Percentiles rank a stretch among this genome's conserved stretches.
These are phyloP conservation scores for Pyrenopolyporus hunteri DNA, from an alignment of 495 filamentous ascomycete genomes.

Conservation along the genomic window DNA sequence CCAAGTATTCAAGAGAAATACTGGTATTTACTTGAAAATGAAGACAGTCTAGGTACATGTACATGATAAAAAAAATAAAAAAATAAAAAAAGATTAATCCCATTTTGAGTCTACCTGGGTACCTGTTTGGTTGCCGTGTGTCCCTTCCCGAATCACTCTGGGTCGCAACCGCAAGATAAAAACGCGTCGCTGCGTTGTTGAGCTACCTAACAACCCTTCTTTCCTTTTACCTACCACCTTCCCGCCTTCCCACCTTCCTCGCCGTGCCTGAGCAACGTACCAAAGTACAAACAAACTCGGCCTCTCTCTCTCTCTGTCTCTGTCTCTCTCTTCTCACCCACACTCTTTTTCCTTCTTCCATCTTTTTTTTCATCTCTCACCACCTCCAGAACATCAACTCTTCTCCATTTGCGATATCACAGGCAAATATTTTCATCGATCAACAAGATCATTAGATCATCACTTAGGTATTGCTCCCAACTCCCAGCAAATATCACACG, in stretches of 20 bases:
- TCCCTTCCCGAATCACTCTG: slow-evolving; percentile 17
- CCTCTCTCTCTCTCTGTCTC: not conserved
- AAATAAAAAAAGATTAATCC: too few relatives aligned
- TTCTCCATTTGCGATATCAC: slow-evolving; percentile 5
- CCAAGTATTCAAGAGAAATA: too few relatives aligned
- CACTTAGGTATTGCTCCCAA: slow-evolving; percentile 2
- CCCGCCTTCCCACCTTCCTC: slow-evolving; percentile 17
- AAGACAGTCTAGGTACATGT: too few relatives aligned
- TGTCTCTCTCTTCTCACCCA: not conserved
- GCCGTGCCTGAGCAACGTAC: slow-evolving; percentile 1
- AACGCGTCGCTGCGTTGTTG: slow-evolving; percentile 11
- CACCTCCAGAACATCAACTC: not conserved
- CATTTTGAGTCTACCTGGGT: slow-evolving; percentile 21
- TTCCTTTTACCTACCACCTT: slow-evolving; percentile 19
- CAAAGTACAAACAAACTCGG: slow-evolving; percentile 22
- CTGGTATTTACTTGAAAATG: too few relatives aligned
- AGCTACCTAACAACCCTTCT: slow-evolving; percentile 13
- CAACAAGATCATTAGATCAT: slow-evolving; percentile 18
- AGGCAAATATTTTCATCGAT: slow-evolving; percentile 30
- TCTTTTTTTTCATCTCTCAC: not conserved
- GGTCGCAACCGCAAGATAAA: slow-evolving; percentile 21
- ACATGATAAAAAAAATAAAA: too few relatives aligned
- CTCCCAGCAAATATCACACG: not conserved
- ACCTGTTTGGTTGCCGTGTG: not conserved
- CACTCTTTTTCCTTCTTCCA: not conserved